phyloP scores from a whole-genome alignment of 202 grass and related monocot species.

The Zizania palustris region DNA sequence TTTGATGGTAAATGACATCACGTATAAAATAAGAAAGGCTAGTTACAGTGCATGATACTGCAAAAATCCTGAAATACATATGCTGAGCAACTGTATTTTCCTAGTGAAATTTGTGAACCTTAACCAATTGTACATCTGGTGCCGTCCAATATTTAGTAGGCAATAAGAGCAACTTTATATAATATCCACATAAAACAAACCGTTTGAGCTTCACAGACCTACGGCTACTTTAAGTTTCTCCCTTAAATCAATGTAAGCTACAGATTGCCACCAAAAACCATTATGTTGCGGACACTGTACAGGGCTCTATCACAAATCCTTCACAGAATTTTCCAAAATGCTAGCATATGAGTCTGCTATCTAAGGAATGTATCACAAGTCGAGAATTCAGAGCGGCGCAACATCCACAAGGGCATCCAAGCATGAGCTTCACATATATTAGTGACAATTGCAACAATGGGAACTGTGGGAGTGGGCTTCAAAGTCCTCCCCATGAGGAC shows the following conservation, averaged over 20 bases:
- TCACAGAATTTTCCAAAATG: not conserved
- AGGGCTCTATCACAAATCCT: not conserved
- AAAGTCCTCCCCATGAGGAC: too few species aligned
- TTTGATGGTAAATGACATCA: not conserved
- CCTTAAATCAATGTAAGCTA: conserved; percentile 8
- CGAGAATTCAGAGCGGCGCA: not conserved
- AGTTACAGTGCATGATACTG: not conserved
- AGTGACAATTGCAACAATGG: not conserved
- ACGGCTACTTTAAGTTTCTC: not conserved
- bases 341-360: not conserved
- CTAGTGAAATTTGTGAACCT: not conserved
- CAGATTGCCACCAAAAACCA: not conserved
- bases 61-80: conserved; percentile 18
- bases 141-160: not conserved
- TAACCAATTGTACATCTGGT: not conserved
- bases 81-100: not conserved
- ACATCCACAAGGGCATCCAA: too few species aligned
- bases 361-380: not conserved
- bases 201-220: not conserved
- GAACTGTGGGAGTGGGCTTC: too few species aligned
- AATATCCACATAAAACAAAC: not conserved
- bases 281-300: not conserved
- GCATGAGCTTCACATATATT: not conserved
- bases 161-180: not conserved
- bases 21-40: not conserved